Conservation (phyloP, 1,284 basidiomycete genomes). For the Ceratobasidium papillatum region DNA sequence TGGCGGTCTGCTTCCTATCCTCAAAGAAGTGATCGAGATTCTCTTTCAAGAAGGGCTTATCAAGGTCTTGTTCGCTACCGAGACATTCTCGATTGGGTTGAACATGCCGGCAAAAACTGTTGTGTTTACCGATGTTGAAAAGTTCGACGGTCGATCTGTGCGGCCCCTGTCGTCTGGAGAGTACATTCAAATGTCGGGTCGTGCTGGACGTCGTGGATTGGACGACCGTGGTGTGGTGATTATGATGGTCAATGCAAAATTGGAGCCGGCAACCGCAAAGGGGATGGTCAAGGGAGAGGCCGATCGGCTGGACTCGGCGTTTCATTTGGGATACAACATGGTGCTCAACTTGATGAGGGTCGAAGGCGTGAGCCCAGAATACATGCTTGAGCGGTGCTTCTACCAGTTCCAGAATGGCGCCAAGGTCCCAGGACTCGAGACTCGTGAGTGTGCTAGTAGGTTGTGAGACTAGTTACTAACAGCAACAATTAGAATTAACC, state of each 20-base stretch:
- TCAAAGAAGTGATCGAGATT: slow-evolving; percentile 99
- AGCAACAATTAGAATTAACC: slow-evolving; percentile 67
- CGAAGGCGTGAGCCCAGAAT: slow-evolving; percentile 98
- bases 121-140: slow-evolving; percentile 94
- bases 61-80: slow-evolving; percentile 98
- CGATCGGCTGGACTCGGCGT: slow-evolving; percentile 96
- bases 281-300: slow-evolving; percentile 99
- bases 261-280: slow-evolving; percentile 93
- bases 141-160: slow-evolving; percentile 97
- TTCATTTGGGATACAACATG: slow-evolving; percentile 99
- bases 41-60: slow-evolving; percentile 99
- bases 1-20: slow-evolving; percentile 94
- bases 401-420: slow-evolving; percentile 97
- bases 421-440: slow-evolving; percentile 86
- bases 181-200: slow-evolving; percentile 99
- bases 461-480: background rate
- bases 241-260: slow-evolving; percentile 99
- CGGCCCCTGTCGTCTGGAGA: slow-evolving; percentile 90
- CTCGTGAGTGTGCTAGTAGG: slow-evolving; percentile 66
- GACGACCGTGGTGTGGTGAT: slow-evolving; percentile 99
- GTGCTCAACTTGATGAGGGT: slow-evolving; percentile 98
- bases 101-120: slow-evolving; percentile 99
- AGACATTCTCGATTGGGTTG: slow-evolving; percentile 98
- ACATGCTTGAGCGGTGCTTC: slow-evolving; percentile 97
- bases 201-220: slow-evolving; percentile 95